Percentiles rank a stretch among this genome's conserved stretches.
phyloP scores from a whole-genome alignment of 352 stramenopile genomes.

The Phytopythium chamaehyphon region DNA sequence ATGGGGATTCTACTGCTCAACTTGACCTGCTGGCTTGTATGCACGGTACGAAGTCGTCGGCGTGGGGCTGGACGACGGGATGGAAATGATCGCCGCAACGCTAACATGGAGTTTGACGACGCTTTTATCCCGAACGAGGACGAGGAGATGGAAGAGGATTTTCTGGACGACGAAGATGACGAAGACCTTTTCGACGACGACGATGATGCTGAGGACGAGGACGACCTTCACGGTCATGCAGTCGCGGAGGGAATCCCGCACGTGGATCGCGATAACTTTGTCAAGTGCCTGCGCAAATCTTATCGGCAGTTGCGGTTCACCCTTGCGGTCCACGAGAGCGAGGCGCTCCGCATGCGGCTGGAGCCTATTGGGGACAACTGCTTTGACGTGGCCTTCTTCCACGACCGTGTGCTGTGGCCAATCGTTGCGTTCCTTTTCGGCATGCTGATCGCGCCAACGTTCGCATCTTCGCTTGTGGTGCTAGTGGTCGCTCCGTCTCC shows the following conservation, averaged over 20 bases:
- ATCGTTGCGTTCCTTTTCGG: slow-evolving; percentile 35
- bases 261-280: slow-evolving; percentile 32
- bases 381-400: slow-evolving; percentile 70
- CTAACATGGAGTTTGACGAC: slow-evolving; percentile 17
- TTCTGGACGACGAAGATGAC: slow-evolving; percentile 25
- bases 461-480: slow-evolving; percentile 42
- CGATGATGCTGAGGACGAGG: slow-evolving; percentile 34
- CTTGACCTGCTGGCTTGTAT: slow-evolving; percentile 66
- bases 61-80: slow-evolving; percentile 21
- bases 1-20: slow-evolving; percentile 79
- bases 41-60: slow-evolving; percentile 58
- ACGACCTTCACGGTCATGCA: slow-evolving; percentile 27
- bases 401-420: slow-evolving; percentile 57
- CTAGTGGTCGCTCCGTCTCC: slow-evolving; percentile 27
- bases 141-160: slow-evolving; percentile 22
- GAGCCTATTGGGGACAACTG: slow-evolving; percentile 64
- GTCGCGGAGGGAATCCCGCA: slow-evolving; percentile 7
- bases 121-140: slow-evolving; percentile 13
- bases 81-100: slow-evolving; percentile 8
- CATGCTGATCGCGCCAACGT: slow-evolving; percentile 51
- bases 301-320: slow-evolving; percentile 74
- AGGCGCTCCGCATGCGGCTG: slow-evolving; percentile 45
- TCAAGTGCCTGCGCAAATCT: slow-evolving; percentile 49
- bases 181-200: slow-evolving; percentile 30
- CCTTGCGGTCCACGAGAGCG: slow-evolving; percentile 67